Percentiles rank a stretch among this genome's conserved stretches.
Evolutionary conservation across 2,329 filamentous ascomycete genomes (phyloP).

Genomic region (Tolypocladium album): DNA sequence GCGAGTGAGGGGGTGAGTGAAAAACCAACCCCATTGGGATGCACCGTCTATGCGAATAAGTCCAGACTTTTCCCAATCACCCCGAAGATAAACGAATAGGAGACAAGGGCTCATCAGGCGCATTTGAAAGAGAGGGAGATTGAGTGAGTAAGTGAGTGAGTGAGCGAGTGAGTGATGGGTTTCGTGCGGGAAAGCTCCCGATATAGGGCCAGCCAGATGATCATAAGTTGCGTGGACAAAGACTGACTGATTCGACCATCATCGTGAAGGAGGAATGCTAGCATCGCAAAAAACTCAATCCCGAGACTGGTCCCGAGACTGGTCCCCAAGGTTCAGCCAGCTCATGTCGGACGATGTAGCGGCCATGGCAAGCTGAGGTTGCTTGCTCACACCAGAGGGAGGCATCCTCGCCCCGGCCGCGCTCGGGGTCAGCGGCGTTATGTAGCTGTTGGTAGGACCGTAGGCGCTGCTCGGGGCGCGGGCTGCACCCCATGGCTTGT

Average conservation of each 20-base stretch:
- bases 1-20: neutral
- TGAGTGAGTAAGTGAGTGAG: too few species aligned
- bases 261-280: neutral
- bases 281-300: conserved; percentile 6
- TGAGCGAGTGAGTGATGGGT: neutral
- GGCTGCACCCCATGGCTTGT: conserved; percentile 37
- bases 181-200: neutral
- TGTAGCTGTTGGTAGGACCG: conserved; percentile 30
- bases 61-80: neutral
- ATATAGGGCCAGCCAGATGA: neutral
- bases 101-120: neutral
- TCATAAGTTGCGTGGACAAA: neutral
- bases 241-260: neutral
- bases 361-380: conserved; percentile 40
- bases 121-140: neutral
- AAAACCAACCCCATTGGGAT: neutral
- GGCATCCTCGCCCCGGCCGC: conserved; percentile 17
- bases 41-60: conserved; percentile 3
- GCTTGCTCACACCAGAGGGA: conserved; percentile 29
- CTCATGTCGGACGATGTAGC: conserved; percentile 58
- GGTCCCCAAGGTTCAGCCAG: conserved; percentile 63
- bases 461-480: conserved; percentile 44
- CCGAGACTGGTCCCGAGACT: conserved; percentile 17
- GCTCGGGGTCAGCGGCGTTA: conserved; percentile 28
- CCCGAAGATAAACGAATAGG: neutral